Evolutionary conservation across 495 filamentous ascomycete species (phyloP), one percentile per base, ranked within the genome.

Genomic region (Cenococcum geophilum): DNA sequence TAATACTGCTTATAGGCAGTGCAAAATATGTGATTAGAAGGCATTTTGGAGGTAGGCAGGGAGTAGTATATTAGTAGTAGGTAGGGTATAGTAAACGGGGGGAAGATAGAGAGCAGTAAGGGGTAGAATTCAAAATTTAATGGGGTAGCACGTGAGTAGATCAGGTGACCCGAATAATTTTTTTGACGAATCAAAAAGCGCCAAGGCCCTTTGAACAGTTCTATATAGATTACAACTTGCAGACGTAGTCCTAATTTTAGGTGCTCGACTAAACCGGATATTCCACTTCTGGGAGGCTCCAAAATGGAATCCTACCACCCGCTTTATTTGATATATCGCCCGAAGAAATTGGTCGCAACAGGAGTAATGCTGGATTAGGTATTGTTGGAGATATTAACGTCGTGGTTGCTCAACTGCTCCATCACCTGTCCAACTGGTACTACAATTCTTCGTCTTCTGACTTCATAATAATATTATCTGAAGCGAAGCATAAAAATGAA

Each of bases 261-360:
- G 83, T 0, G 83, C 82, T 1, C 76, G 82, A 16, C 72, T 86
- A 36, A 86, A 86, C 60, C 86, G 83, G 84, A 86, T 86, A 47
- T 72, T 86, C 0, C 82, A 84, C 61, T 86, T 80, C 60, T 83
- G 83, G 14, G 76, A 80, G 42, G 54, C 77, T 21, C 82, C 83
- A 1, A 85, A 85, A 67, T 86, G 81, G 80, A 79, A 76, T 25
- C 60, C 76, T n/a, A 66, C 59, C 5, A 83, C 76, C 1, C 75
- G 27, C 27, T 32, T 32, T 75, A 58, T 78, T 86, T 10, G 83
- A 86, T 60, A 77, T 86, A 25, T 78, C 72, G 35, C 71, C 81
- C 9, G 80, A 84, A 55, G 83, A 83, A 60, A 72, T 86, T 22
- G 82, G 81, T 0, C 73, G 75, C 49, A 63, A 63, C 49, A 48